Conservation (phyloP, 768 basidiomycete genomes). For the Erythrobasidium yunnanense region DNA sequence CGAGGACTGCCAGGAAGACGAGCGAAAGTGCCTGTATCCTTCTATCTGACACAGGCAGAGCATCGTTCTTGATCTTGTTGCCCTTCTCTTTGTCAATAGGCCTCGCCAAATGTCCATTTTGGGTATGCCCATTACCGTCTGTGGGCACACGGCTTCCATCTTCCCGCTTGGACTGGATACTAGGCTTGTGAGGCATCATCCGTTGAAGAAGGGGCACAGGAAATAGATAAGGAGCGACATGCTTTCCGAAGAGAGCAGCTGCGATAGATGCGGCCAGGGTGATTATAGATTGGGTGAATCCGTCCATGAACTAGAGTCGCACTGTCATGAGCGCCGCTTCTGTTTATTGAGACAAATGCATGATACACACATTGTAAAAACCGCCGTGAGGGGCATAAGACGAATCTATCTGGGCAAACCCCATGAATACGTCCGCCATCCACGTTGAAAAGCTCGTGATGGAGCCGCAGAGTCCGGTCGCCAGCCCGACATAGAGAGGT, state of each 20-base stretch:
- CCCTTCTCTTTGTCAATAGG: too few species aligned
- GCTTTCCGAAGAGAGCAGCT: conserved; percentile 64
- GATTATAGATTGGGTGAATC: conserved; percentile 63
- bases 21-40: too few species aligned
- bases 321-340: too few species aligned
- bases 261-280: conserved; percentile 67
- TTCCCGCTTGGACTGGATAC: too few species aligned
- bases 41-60: too few species aligned
- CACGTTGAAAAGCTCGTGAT: conserved; percentile 93
- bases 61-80: too few species aligned
- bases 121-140: too few species aligned
- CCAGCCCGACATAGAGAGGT: conserved; percentile 74
- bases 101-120: too few species aligned
- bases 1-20: conserved; percentile 46
- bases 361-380: conserved; percentile 57
- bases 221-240: conserved; percentile 48
- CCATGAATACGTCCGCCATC: conserved; percentile 76
- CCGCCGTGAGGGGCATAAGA: conserved; percentile 55
- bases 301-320: conserved; percentile 71
- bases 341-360: too few species aligned
- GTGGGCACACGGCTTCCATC: too few species aligned
- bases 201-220: neutral
- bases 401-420: conserved; percentile 62
- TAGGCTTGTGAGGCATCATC: too few species aligned
- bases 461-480: conserved; percentile 94